phyloP scores from a whole-genome alignment of 495 filamentous ascomycete species.

The Viridothelium virens region DNA sequence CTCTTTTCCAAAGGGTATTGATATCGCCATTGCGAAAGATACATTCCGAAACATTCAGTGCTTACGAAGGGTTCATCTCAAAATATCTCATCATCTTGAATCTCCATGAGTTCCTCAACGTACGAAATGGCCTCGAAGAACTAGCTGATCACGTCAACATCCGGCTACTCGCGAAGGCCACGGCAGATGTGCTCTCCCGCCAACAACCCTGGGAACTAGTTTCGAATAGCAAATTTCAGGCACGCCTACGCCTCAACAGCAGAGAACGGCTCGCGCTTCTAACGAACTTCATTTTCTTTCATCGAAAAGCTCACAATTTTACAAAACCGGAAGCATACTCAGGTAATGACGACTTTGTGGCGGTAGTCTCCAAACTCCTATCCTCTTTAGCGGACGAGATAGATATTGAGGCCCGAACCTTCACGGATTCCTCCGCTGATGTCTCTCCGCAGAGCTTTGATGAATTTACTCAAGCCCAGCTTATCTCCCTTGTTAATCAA shows the following conservation, averaged over 20 bases:
- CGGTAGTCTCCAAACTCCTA: conserved; percentile 56
- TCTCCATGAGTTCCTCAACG: conserved; percentile 33
- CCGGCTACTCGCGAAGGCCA: conserved; percentile 44
- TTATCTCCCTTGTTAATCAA: conserved; percentile 59
- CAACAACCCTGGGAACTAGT: conserved; percentile 17
- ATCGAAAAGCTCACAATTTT: conserved; percentile 45
- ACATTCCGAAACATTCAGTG: conserved; percentile 38
- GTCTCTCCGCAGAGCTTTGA: background rate
- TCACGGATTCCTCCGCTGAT: background rate
- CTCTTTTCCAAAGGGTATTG: background rate
- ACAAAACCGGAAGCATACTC: conserved; percentile 32
- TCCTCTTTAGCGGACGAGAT: conserved; percentile 54
- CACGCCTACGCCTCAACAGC: conserved; percentile 28
- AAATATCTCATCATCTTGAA: conserved; percentile 44
- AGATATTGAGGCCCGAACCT: conserved; percentile 39
- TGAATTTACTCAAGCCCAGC: conserved; percentile 40
- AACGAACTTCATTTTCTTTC: conserved; percentile 71
- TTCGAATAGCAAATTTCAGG: conserved; percentile 16
- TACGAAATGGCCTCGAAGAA: conserved; percentile 33
- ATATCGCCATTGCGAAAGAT: conserved; percentile 11
- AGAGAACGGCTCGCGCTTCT: conserved; percentile 62
- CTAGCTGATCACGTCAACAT: conserved; percentile 48
- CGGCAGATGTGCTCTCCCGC: conserved; percentile 35
- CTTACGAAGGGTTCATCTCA: conserved; percentile 52
- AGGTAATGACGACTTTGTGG: conserved; percentile 52